Percentiles rank a stretch among this genome's conserved stretches.
phyloP scores from a whole-genome alignment of 192 early-diverging fungal species.

The Spizellomyces punctatus region DNA sequence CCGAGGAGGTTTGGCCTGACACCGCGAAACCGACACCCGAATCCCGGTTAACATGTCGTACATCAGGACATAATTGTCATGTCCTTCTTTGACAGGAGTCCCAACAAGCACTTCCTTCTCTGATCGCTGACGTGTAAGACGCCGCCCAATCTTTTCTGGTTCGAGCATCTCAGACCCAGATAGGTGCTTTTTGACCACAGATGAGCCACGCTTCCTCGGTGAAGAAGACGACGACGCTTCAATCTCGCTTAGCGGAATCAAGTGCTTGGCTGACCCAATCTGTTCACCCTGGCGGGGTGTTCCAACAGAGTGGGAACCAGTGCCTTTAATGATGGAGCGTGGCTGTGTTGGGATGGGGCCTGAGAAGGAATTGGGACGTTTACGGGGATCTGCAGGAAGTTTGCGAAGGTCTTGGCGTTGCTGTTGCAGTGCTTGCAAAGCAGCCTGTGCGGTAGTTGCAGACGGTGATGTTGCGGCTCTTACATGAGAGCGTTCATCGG shows the following conservation, averaged over 20 bases:
- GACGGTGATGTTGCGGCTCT: neutral
- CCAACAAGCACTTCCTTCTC: constrained; percentile 65
- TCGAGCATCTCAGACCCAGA: constrained; percentile 3
- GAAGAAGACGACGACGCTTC: constrained; percentile 12
- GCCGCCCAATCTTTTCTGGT: constrained; percentile 6
- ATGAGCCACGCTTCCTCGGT: constrained; percentile 1
- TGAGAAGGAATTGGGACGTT: constrained; percentile 28
- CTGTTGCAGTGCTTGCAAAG: constrained; percentile 4
- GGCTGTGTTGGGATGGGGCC: constrained; percentile 15
- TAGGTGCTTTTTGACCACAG: constrained; percentile 10
- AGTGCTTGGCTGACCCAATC: constrained; percentile 2
- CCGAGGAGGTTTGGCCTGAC: constrained; percentile 79
- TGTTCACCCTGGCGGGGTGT: constrained; percentile 15
- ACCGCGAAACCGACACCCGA: constrained; percentile 84
- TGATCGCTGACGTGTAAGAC: constrained; percentile 27
- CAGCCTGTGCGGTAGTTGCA: constrained; percentile 3
- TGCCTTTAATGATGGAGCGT: constrained; percentile 8
- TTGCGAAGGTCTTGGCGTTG: constrained; percentile 4
- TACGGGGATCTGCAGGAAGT: neutral
- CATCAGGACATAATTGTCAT: constrained; percentile 96
- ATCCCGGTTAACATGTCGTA: constrained; percentile 99
- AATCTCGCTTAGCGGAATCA: constrained; percentile 29
- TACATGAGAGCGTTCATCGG: neutral
- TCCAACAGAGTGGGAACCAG: constrained; percentile 18
- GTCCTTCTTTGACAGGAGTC: constrained; percentile 90